phyloP scores from a whole-genome alignment of 129 eudicot genomes.

The Erigeron canadensis region DNA sequence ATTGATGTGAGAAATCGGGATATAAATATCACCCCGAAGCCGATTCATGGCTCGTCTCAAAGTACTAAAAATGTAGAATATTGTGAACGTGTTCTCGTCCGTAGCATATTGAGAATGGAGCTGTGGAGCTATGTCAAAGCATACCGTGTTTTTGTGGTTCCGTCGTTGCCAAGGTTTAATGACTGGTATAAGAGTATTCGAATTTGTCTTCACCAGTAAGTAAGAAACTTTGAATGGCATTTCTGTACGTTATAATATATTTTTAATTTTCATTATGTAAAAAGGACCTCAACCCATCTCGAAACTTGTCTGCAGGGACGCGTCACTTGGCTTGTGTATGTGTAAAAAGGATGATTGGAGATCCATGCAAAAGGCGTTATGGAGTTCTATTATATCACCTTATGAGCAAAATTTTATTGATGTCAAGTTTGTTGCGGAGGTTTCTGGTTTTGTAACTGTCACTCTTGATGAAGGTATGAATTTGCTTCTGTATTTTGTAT shows the following conservation, averaged over 20 bases:
- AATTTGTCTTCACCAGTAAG: constrained; percentile 71
- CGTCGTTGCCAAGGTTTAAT: constrained; percentile 65
- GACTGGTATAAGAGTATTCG: constrained; percentile 55
- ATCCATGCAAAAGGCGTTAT: constrained; percentile 60
- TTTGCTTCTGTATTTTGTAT: not conserved
- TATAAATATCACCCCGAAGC: constrained; percentile 39
- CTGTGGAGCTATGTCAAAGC: constrained; percentile 64
- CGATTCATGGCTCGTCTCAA: constrained; percentile 22
- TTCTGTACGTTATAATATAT: too few species aligned
- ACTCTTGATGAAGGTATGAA: constrained; percentile 57
- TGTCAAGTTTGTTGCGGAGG: constrained; percentile 54
- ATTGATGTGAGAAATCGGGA: constrained; percentile 46
- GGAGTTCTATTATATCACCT: constrained; percentile 70
- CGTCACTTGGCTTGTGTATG: constrained; percentile 65
- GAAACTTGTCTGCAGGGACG: constrained; percentile 50
- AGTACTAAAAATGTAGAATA: constrained; percentile 33
- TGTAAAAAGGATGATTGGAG: constrained; percentile 75
- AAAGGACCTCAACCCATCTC: not conserved
- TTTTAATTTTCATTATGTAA: not conserved
- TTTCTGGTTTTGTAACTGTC: constrained; percentile 64
- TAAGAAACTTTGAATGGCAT: too few species aligned
- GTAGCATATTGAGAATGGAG: constrained; percentile 56
- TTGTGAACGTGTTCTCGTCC: constrained; percentile 62
- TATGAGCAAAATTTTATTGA: constrained; percentile 67
- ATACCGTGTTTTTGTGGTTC: constrained; percentile 52